Evolutionary conservation across 352 stramenopile genomes (phyloP).

Genomic region (Globisporangium alternatum): DNA sequence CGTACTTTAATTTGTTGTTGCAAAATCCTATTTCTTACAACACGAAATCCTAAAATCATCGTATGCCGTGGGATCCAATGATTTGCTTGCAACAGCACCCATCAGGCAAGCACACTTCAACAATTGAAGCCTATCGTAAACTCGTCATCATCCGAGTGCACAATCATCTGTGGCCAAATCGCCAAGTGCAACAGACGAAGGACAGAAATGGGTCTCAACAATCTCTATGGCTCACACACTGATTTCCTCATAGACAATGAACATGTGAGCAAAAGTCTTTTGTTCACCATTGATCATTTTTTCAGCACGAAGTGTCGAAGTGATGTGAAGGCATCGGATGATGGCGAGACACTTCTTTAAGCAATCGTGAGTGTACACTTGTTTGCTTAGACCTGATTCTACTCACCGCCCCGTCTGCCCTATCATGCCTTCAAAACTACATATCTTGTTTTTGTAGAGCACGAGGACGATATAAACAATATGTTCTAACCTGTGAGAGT

Average conservation of each 20-base stretch:
- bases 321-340: background rate
- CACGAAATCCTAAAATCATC: too few species aligned
- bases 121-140: background rate
- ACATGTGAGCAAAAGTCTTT: too few species aligned
- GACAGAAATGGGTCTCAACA: too few species aligned
- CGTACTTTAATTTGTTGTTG: too few species aligned
- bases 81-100: background rate
- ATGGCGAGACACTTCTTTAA: background rate
- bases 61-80: too few species aligned
- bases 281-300: too few species aligned
- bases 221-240: background rate
- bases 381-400: background rate
- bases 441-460: too few species aligned
- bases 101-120: conserved; percentile 5
- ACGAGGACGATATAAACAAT: too few species aligned
- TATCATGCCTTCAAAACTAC: too few species aligned
- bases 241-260: background rate
- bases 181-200: background rate
- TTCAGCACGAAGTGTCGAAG: too few species aligned
- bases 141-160: conserved; percentile 4
- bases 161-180: background rate
- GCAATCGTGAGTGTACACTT: conserved; percentile 1
- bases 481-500: too few species aligned
- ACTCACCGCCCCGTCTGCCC: background rate
- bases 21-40: too few species aligned